Conservation (phyloP, 2,329 filamentous ascomycete species). For the Paracamarosporium sp. region DNA sequence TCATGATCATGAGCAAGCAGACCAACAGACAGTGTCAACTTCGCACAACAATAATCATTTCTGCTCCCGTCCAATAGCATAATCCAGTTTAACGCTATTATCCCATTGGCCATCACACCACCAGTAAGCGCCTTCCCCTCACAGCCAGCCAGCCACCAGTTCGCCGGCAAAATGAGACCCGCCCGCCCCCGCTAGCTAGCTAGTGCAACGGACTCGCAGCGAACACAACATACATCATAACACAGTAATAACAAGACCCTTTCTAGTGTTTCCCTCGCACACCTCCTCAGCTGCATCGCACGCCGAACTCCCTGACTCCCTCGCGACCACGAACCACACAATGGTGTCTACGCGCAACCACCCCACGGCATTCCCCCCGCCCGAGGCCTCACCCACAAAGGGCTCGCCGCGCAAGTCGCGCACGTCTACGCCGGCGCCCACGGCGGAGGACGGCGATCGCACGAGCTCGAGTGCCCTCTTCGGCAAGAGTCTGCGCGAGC, state of each 20-base stretch:
- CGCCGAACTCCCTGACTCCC: too few species aligned
- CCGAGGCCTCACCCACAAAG: constrained; percentile 45
- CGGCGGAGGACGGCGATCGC: constrained; percentile 15
- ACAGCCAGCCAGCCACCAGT: neutral
- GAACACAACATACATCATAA: neutral
- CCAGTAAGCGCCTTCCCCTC: constrained; percentile 3
- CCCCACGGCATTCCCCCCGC: constrained; percentile 43
- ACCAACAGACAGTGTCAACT: too few species aligned
- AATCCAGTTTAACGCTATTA: neutral
- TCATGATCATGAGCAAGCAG: neutral
- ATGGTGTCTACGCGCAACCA: constrained; percentile 52
- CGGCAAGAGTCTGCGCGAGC: neutral
- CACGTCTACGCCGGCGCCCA: constrained; percentile 42
- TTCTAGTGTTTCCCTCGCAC: too few species aligned
- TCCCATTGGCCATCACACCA: neutral
- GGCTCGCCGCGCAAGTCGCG: constrained; percentile 34
- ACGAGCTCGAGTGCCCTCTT: neutral
- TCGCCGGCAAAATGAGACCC: constrained; percentile 15
- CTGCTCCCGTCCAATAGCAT: neutral
- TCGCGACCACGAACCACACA: neutral
- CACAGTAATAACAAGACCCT: constrained; percentile 13
- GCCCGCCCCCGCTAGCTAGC: constrained; percentile 1
- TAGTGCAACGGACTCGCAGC: neutral
- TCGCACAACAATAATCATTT: neutral
- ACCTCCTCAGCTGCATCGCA: neutral